A percentile compares a stretch with the other conserved stretches of the same genome.
These are phyloP conservation scores for Endocarpon pusillum DNA, from an alignment of 495 filamentous ascomycete genomes.

Conservation along the genomic window DNA sequence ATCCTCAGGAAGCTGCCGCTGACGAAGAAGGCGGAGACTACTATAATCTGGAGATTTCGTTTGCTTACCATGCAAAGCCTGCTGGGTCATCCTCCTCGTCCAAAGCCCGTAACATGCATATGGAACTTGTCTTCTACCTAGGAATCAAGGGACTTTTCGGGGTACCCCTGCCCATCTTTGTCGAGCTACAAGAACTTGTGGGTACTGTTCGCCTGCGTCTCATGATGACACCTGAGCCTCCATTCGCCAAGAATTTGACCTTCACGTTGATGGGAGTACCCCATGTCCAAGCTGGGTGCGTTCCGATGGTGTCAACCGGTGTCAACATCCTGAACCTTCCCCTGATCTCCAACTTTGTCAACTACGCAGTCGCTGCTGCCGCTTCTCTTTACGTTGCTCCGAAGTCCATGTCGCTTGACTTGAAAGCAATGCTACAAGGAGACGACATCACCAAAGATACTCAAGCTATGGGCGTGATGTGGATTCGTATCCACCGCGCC, in stretches of 20 bases:
- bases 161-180: slow-evolving; percentile 74
- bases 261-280: slow-evolving; percentile 88
- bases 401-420: slow-evolving; percentile 86
- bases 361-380: slow-evolving; percentile 81
- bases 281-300: slow-evolving; percentile 76
- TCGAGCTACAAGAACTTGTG: slow-evolving; percentile 71
- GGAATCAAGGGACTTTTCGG: slow-evolving; percentile 62
- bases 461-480: slow-evolving; percentile 68
- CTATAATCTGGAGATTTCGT: slow-evolving; percentile 86
- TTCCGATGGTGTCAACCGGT: slow-evolving; percentile 74
- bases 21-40: slow-evolving; percentile 84
- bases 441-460: slow-evolving; percentile 84
- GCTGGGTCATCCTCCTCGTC: slow-evolving; percentile 59
- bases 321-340: slow-evolving; percentile 87
- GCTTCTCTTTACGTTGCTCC: slow-evolving; percentile 85
- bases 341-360: slow-evolving; percentile 88
- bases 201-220: slow-evolving; percentile 71
- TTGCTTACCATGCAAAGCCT: slow-evolving; percentile 83
- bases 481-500: slow-evolving; percentile 80
- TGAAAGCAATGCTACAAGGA: slow-evolving; percentile 75
- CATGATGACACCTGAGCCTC: slow-evolving; percentile 72
- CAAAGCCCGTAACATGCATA: slow-evolving; percentile 91
- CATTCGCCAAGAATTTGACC: slow-evolving; percentile 79
- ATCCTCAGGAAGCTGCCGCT: slow-evolving; percentile 74
- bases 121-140: slow-evolving; percentile 83